Base-by-base conservation (phyloP, 306 rosid genomes). In the Datisca glomerata region DNA sequence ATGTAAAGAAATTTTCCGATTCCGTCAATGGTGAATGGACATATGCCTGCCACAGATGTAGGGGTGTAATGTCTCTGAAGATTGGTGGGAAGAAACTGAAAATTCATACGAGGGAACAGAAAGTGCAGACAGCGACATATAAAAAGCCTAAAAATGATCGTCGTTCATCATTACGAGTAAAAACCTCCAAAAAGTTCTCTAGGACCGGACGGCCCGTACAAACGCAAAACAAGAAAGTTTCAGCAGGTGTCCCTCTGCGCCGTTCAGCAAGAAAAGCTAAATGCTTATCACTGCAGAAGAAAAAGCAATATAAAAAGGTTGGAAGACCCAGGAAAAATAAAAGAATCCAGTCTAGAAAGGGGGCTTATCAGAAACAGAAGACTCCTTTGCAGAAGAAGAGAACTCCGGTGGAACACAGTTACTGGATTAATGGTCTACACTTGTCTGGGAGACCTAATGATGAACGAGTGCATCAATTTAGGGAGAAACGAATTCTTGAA, bases 361-460 rank as follows among this genome's bases (percentile, higher is more conserved):
- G 33, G 21, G 51, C 73, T 12, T 43, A 45, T 42, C 71, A 66
- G 51, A 75, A 70, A 66, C 63, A 69, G 21, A 68, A 60, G 70
- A 61, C 64, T 63, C 45, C 57, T 47, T 68, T 47, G 67, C 55
- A 48, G 49, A 77, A 56, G 63, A 80, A 64, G 56, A 65, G 97
- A 68, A 65, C 80, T 7, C 25, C 47, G 35, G 49, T 55, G 25
- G 63, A 41, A 55, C 56, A 31, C 51, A 84, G 84, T 52, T 89
- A 77, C 70, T 89, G 98, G 98, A 67, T 77, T 42, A 80, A 89
- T 49, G 98, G 98, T 59, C 82, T 89, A 45, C 27, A 29, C 62
- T 59, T 89, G 54, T 78, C 95, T 40, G 70, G 74, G 70, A 84
- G 72, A 79, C 72, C 72, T 51, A 70, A 65, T 55, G 95, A 89